phyloP scores from a whole-genome alignment of 2,329 filamentous ascomycete genomes.

The Hymenoscyphus albidus region DNA sequence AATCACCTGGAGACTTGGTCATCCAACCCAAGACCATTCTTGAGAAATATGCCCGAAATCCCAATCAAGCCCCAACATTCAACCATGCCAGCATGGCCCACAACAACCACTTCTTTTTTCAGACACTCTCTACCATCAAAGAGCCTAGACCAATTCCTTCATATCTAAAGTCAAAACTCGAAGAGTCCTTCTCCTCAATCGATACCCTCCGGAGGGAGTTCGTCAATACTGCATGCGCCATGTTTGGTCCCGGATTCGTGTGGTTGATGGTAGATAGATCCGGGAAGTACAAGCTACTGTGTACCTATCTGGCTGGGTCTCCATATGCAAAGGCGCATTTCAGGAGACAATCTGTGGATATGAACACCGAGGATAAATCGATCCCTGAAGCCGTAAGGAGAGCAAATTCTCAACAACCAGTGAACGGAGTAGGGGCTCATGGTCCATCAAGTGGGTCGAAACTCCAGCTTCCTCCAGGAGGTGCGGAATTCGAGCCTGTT shows the following conservation, averaged over 20 bases:
- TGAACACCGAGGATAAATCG: constrained; percentile 56
- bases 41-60: constrained; percentile 73
- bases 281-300: constrained; percentile 61
- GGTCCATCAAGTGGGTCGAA: constrained; percentile 24
- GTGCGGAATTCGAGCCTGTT: constrained; percentile 67
- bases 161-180: constrained; percentile 56
- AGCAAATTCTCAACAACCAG: constrained; percentile 31
- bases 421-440: constrained; percentile 36
- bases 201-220: constrained; percentile 80
- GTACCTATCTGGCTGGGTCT: constrained; percentile 87
- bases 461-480: constrained; percentile 55
- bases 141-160: constrained; percentile 47
- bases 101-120: constrained; percentile 86
- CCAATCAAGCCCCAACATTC: constrained; percentile 74
- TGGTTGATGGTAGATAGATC: constrained; percentile 70
- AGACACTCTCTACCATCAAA: constrained; percentile 45
- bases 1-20: neutral
- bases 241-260: constrained; percentile 97
- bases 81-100: constrained; percentile 95
- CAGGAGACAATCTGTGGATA: constrained; percentile 62
- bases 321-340: constrained; percentile 84
- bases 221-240: constrained; percentile 73
- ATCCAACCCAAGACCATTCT: constrained; percentile 58
- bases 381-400: constrained; percentile 40
- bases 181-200: constrained; percentile 72